Evolutionary conservation across 179 eudicot species (phyloP), one percentile per base, ranked within the genome.

Genomic region (Beta macrorhiza): DNA sequence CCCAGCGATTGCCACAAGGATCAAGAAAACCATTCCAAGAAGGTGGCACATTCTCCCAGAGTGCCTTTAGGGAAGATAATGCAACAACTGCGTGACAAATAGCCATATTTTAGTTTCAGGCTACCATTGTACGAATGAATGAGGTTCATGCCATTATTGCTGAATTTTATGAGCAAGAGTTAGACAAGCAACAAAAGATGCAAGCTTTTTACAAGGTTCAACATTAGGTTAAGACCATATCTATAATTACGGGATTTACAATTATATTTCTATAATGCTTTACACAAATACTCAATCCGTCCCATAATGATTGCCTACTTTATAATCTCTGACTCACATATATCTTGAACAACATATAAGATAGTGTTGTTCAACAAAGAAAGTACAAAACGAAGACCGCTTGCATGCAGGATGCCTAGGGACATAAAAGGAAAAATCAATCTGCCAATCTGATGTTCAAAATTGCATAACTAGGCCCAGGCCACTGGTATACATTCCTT

Each of bases 1-100:
- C 98, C 98, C 98, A 94, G 47, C 59, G 76, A 14, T 84, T 67
- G 42, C 89, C 89, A 82, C 98, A 95, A 83, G 97, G 98, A 87
- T 93, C 94, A 47, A 61, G 76, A 57, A 79, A 42, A 16, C 87
- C 90, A 37, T 75, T 78, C 97, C 98, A 95, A 75, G 86, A 88
- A 29, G 96, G 92, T 63, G 98, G 98, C 68, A 80, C 85, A 85
- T 91, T 93, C 74, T 71, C 53, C 98, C 97, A 95, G 71, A 72
- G 81, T 78, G 82, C 73, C 80, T 80, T 87, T 49, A 95, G 88
- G 64, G 93, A 85, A 53, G 17, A 75, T 79, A 95, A 85, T 81
- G 87, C 92, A 81, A 76, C 72, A 57, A 86, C 98, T 94, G 89
- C 85, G 85, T 97, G 0, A 51, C 87, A 86, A 77, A 15, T 17